A percentile compares a stretch with the other conserved stretches of the same genome.
These are phyloP conservation scores for Onygenales sp. DNA, from an alignment of 2,329 filamentous ascomycete species.

Conservation along the genomic window DNA sequence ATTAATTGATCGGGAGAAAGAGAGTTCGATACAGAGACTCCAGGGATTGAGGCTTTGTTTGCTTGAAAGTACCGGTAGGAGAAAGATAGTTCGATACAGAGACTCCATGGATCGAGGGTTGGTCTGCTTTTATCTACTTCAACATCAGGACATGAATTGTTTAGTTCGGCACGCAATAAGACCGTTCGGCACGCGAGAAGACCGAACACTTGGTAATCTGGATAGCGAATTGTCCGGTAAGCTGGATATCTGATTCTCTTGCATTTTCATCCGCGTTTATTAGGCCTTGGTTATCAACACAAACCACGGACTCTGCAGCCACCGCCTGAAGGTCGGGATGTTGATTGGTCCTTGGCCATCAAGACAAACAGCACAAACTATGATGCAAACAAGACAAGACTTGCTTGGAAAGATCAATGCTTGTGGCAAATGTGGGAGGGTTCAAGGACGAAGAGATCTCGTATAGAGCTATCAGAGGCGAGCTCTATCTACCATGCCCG, in stretches of 20 bases:
- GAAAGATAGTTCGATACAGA: too few species aligned
- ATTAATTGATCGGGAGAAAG: neutral
- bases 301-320: too few species aligned
- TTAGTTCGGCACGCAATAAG: neutral
- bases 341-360: too few species aligned
- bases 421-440: neutral
- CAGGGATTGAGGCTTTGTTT: neutral
- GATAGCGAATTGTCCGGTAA: neutral
- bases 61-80: too few species aligned
- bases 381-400: neutral
- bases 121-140: neutral
- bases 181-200: neutral
- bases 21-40: neutral
- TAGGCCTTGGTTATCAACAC: neutral
- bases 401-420: neutral
- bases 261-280: too few species aligned
- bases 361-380: neutral
- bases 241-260: neutral
- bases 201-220: neutral
- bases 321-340: too few species aligned
- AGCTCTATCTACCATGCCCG: too few species aligned
- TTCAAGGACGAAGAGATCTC: too few species aligned
- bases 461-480: too few species aligned
- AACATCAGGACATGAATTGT: constrained; percentile 1
- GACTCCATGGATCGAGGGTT: too few species aligned